Conservation (phyloP, 768 basidiomycete species). For the Nidula microcarpa region DNA sequence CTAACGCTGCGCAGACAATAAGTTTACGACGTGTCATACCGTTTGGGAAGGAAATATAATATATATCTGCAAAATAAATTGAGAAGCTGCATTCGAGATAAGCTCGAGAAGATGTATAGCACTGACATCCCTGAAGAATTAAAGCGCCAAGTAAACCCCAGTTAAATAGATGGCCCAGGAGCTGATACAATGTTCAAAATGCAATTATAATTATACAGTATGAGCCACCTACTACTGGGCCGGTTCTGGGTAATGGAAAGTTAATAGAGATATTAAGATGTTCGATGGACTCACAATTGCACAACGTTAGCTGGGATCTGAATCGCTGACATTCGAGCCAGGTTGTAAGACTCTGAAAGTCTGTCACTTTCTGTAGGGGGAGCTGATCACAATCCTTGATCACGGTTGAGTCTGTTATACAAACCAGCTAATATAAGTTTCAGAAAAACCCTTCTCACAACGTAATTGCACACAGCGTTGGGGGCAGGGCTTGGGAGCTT, state of each 20-base stretch:
- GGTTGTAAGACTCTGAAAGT: neutral
- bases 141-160: conserved; percentile 14
- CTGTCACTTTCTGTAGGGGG: neutral
- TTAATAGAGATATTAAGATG: neutral
- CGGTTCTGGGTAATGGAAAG: neutral
- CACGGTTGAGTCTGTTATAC: neutral
- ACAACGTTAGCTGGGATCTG: neutral
- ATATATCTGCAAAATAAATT: conserved; percentile 14
- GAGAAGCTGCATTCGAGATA: neutral
- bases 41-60: conserved; percentile 21
- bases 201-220: neutral
- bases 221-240: neutral
- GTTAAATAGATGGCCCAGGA: conserved; percentile 14
- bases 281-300: neutral
- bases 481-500: no score
- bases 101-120: neutral
- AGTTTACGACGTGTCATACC: conserved; percentile 15
- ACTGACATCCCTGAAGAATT: conserved; percentile 20
- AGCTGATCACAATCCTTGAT: neutral
- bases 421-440: neutral
- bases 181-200: conserved; percentile 1
- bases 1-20: conserved; percentile 12
- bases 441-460: neutral
- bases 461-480: neutral
- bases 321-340: neutral